phyloP scores from a whole-genome alignment of 257 asterid species.

The Coffea canephora region DNA sequence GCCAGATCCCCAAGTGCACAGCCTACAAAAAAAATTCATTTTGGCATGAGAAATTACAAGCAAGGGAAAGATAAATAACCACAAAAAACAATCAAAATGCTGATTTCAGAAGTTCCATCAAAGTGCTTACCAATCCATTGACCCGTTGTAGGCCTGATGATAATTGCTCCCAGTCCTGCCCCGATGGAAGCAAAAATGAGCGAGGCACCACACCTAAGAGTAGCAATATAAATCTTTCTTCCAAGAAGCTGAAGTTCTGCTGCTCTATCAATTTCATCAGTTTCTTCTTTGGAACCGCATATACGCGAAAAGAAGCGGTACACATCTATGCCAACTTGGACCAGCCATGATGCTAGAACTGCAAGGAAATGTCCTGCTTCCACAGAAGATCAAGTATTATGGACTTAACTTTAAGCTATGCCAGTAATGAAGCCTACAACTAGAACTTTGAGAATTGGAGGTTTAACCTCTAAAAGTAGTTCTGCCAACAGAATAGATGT shows the following conservation, averaged over 20 bases:
- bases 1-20: constrained; percentile 76
- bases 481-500: constrained; percentile 53
- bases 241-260: constrained; percentile 45
- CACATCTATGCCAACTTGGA: constrained; percentile 73
- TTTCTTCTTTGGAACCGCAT: constrained; percentile 35
- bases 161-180: constrained; percentile 74
- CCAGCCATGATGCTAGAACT: constrained; percentile 80
- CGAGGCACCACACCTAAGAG: constrained; percentile 62
- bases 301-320: constrained; percentile 51
- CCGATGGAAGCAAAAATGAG: constrained; percentile 83
- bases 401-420: constrained; percentile 13
- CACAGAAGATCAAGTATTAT: constrained; percentile 15
- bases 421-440: not conserved
- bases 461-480: constrained; percentile 82
- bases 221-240: constrained; percentile 47
- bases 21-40: constrained; percentile 42
- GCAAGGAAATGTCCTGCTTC: constrained; percentile 78
- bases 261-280: constrained; percentile 28
- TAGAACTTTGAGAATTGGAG: not conserved
- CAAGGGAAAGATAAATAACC: not conserved
- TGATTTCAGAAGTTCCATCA: not conserved
- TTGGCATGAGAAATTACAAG: not conserved
- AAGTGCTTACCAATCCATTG: constrained; percentile 81
- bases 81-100: not conserved
- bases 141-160: constrained; percentile 72